These are phyloP conservation scores for Balakata baccata DNA, from an alignment of 345 rosid genomes.

Conservation along the genomic window DNA sequence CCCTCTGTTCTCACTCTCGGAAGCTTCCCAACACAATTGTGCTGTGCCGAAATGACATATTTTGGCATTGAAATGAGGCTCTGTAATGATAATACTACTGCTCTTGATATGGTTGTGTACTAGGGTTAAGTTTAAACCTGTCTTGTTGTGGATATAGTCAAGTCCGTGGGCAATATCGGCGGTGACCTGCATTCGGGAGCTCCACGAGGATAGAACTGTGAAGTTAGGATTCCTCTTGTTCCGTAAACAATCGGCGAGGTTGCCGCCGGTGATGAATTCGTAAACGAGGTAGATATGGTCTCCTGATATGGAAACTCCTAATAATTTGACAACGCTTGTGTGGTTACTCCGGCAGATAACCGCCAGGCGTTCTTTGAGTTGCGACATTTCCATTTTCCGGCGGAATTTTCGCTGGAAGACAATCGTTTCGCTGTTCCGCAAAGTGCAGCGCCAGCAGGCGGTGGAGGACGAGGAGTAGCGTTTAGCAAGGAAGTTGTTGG, in stretches of 20 bases:
- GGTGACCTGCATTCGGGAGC: too few species aligned
- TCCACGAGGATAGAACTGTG: conserved; percentile 36
- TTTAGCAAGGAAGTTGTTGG: conserved; percentile 78
- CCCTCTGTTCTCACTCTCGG: conserved; percentile 27
- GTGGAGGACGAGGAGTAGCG: conserved; percentile 54
- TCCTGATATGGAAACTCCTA: conserved; percentile 68
- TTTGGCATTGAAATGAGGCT: conserved; percentile 60
- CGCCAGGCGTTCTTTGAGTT: conserved; percentile 49
- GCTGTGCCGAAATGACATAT: conserved; percentile 87
- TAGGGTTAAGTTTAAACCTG: conserved; percentile 55
- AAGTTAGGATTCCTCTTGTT: conserved; percentile 56
- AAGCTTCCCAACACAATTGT: conserved; percentile 68
- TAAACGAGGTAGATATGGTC: conserved; percentile 72
- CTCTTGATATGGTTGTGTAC: conserved; percentile 79
- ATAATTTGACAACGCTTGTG: conserved; percentile 55
- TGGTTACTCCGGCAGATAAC: conserved; percentile 72
- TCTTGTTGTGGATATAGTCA: conserved; percentile 71
- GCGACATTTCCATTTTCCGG: conserved; percentile 38
- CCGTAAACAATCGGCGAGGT: conserved; percentile 63
- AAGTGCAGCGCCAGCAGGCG: conserved; percentile 72
- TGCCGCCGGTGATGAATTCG: conserved; percentile 58
- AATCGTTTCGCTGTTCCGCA: conserved; percentile 57
- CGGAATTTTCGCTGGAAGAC: conserved; percentile 74
- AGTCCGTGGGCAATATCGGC: conserved; percentile 37
- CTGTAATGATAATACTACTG: conserved; percentile 62